Evolutionary conservation across 257 asterid genomes (phyloP), one percentile per base, ranked within the genome.

Genomic region (Echium plantagineum): DNA sequence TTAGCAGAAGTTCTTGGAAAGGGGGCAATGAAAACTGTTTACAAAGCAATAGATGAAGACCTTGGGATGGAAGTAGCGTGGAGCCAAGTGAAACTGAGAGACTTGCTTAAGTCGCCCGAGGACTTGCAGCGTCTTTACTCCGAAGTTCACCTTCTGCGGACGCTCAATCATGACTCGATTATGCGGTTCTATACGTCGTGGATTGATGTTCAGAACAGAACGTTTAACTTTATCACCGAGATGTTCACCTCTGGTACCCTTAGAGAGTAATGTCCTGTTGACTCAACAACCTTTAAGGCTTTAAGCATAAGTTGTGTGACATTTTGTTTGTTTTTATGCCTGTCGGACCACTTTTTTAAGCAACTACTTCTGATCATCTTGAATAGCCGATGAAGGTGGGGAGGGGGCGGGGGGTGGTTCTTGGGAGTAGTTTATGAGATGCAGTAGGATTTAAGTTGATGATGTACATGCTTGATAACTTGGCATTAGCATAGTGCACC

Each of bases 181-280:
- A 88, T 91, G 72, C 74, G 75, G 62, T 91, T 91, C 86, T 78
- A 85, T 81, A 83, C 98, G 53, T 88, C 95, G 63, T 91, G 98
- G 98, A 85, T 91, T 12, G 85, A 91, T 55, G 79, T 86, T 16
- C 72, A 80, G 15, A 71, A 52, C 55, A 67, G 85, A 73, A 88
- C 94, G 15, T 88, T 91, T 76, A 91, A 91, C 73, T 91, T 91
- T 52, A 85, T 91, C 63, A 88, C 98, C 1, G 98, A 91, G 65
- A 73, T 91, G 94, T 81, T 91, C 88, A 85, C 98, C 66, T 91
- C 98, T 49, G 98, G 98, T 68, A 88, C 97, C 66, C 98, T 91
- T 64, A 73, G 97, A 81, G 82, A 87, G 98, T 91, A 87, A 85
- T 58, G 8, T 66, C 71, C 72, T 68, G 30, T 54, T 63, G 49